Conservation (phyloP, 1,139 yeast genomes). For the Yamadazyma triangularis region DNA sequence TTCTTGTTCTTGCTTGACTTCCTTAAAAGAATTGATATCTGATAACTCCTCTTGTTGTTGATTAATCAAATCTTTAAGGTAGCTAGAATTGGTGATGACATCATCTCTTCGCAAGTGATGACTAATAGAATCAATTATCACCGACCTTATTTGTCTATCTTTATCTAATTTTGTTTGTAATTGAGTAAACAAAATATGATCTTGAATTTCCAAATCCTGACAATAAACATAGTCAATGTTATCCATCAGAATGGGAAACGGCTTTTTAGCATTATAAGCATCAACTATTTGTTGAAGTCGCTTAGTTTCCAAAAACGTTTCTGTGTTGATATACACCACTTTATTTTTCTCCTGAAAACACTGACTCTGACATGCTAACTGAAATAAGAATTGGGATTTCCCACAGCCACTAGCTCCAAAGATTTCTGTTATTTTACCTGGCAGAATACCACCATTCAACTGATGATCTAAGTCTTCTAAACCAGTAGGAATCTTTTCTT, state of each 20-base stretch:
- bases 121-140: constrained; percentile 80
- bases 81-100: constrained; percentile 26
- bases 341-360: constrained; percentile 21
- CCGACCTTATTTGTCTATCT: constrained; percentile 39
- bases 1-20: constrained; percentile 23
- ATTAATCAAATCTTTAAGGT: constrained; percentile 19
- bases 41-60: constrained; percentile 18
- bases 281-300: constrained; percentile 37
- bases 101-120: constrained; percentile 76
- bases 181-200: constrained; percentile 69
- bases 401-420: constrained; percentile 86
- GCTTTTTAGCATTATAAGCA: constrained; percentile 7
- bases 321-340: constrained; percentile 73
- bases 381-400: constrained; percentile 72
- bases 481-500: constrained; percentile 68
- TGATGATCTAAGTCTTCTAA: constrained; percentile 49
- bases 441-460: constrained; percentile 66
- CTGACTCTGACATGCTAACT: constrained; percentile 57
- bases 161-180: constrained; percentile 53
- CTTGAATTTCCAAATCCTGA: constrained; percentile 66
- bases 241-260: constrained; percentile 36
- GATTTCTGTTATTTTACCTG: constrained; percentile 69
- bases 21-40: constrained; percentile 9
- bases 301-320: constrained; percentile 63
- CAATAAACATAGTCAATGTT: constrained; percentile 61